Percentiles rank a stretch among this genome's conserved stretches.
Evolutionary conservation across 257 asterid genomes (phyloP).

Genomic region (Thymus mandschuricus): DNA sequence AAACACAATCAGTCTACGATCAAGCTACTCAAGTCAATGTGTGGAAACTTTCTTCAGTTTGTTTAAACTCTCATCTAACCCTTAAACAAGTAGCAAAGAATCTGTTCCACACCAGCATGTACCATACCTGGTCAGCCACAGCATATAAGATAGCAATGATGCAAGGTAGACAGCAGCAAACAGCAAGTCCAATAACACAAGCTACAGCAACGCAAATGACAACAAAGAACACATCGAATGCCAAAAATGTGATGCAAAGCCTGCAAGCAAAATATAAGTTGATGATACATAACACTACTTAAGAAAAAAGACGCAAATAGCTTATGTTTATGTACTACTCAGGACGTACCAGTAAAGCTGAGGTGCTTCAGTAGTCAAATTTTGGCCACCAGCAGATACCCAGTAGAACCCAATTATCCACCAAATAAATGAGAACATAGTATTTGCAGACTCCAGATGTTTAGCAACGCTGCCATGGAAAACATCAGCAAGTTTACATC

Average conservation of each 20-base stretch:
- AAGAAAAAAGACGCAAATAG: background rate
- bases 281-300: background rate
- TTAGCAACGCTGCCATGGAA: conserved; percentile 59
- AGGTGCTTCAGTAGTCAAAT: conserved; percentile 70
- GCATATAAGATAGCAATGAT: conserved; percentile 94
- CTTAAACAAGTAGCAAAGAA: conserved; percentile 9
- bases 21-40: background rate
- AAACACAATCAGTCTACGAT: background rate
- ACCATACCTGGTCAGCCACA: conserved; percentile 94
- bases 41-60: conserved; percentile 4
- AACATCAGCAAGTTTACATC: conserved; percentile 44
- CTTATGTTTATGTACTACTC: conserved; percentile 15
- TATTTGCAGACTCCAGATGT: conserved; percentile 92
- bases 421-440: conserved; percentile 98
- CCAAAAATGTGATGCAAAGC: conserved; percentile 97
- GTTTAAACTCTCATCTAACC: background rate
- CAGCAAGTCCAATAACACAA: conserved; percentile 93
- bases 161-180: conserved; percentile 99
- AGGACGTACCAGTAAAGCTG: conserved; percentile 87
- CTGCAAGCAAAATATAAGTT: conserved; percentile 50
- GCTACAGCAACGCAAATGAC: conserved; percentile 93
- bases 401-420: conserved; percentile 98
- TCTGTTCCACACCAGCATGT: conserved; percentile 1
- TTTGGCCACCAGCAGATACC: conserved; percentile 88
- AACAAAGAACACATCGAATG: conserved; percentile 96